A percentile compares a stretch with the other conserved stretches of the same genome.
Evolutionary conservation across 257 asterid species (phyloP).

Genomic region (Verbena officinalis): DNA sequence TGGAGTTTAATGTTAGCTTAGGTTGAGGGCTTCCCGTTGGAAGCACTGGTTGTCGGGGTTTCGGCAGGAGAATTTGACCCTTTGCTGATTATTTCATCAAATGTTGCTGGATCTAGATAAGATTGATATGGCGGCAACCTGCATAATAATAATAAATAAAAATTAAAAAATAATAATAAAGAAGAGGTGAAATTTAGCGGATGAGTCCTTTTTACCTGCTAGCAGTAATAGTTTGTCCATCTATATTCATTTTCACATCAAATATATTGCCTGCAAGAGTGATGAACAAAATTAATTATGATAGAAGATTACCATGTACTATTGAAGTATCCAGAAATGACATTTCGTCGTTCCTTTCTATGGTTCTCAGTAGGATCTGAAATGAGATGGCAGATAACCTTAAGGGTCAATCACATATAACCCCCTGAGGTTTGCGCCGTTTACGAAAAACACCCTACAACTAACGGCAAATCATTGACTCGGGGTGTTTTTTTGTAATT

Average conservation of each 20-base stretch:
- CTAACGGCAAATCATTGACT: too few species aligned
- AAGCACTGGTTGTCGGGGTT: constrained; percentile 40
- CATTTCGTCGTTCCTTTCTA: not conserved
- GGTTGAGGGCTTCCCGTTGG: constrained; percentile 49
- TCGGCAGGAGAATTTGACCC: constrained; percentile 44
- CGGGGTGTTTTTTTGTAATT: too few species aligned
- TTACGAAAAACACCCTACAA: too few species aligned
- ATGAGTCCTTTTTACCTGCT: constrained; percentile 59
- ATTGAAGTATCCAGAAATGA: not conserved
- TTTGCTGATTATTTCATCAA: constrained; percentile 48
- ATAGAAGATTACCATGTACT: not conserved
- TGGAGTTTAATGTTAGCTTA: constrained; percentile 16
- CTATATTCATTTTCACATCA: constrained; percentile 77
- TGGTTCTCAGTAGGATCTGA: not conserved
- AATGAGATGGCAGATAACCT: too few species aligned
- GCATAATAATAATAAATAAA: too few species aligned
- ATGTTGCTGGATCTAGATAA: constrained; percentile 59
- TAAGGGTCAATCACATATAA: too few species aligned
- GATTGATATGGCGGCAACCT: constrained; percentile 74
- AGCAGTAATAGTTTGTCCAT: constrained; percentile 72
- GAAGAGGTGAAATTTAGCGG: constrained; percentile 7
- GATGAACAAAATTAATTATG: constrained; percentile 9
- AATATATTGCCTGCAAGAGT: constrained; percentile 68
- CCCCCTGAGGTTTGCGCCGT: too few species aligned
- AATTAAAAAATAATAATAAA: too few species aligned